Conservation (phyloP, 1,139 yeast species). For the Dujonia santamariae region DNA sequence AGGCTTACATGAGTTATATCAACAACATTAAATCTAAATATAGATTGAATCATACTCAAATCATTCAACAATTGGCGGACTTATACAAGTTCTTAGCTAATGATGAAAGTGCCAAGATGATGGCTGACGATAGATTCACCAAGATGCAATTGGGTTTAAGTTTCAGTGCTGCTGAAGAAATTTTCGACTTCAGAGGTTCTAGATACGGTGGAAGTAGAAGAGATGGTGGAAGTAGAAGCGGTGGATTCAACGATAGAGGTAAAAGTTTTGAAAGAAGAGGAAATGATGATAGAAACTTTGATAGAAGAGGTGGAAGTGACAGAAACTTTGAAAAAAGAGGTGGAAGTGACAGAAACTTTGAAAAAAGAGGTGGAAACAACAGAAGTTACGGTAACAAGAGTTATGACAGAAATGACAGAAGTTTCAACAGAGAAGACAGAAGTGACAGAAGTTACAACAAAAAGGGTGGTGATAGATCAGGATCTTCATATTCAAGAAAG, state of each 20-base stretch:
- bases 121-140: conserved; percentile 9
- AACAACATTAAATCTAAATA: conserved; percentile 5
- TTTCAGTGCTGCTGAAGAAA: conserved; percentile 5
- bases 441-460: neutral
- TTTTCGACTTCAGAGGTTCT: conserved; percentile 5
- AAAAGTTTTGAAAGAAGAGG: neutral
- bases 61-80: conserved; percentile 5
- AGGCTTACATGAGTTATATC: conserved; percentile 4
- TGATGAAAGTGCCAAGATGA: conserved; percentile 6
- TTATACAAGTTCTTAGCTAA: conserved; percentile 1
- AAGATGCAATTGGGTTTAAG: conserved; percentile 5
- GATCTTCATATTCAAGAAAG: neutral
- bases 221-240: too few relatives aligned
- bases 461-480: neutral
- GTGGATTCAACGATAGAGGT: too few relatives aligned
- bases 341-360: too few relatives aligned
- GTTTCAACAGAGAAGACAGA: neutral
- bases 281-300: neutral
- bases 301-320: neutral
- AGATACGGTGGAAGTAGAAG: too few relatives aligned
- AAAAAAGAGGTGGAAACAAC: neutral
- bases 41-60: neutral
- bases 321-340: neutral
- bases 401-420: neutral
- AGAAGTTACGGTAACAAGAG: neutral